Conservation (phyloP, 306 rosid genomes). For the Prunus armeniaca region DNA sequence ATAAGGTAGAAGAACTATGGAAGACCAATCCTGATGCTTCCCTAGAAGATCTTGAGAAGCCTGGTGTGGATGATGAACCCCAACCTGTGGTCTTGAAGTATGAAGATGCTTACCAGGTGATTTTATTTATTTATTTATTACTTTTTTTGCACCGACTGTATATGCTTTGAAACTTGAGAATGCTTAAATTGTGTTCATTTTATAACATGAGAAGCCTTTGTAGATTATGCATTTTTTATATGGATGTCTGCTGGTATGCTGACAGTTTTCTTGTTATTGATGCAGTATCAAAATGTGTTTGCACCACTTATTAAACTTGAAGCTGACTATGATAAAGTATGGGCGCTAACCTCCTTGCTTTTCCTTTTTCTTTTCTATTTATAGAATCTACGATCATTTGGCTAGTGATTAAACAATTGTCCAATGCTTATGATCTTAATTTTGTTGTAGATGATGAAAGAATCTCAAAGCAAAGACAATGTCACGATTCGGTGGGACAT, state of each 20-base stretch:
- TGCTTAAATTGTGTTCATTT: background rate
- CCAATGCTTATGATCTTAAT: conserved; percentile 19
- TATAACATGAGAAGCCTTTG: conserved; percentile 9
- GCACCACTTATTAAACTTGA: conserved; percentile 99
- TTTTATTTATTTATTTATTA: too few relatives aligned
- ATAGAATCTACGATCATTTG: background rate
- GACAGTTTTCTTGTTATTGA: conserved; percentile 23
- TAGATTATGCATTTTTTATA: background rate
- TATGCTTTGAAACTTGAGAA: conserved; percentile 1
- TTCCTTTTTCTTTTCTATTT: background rate
- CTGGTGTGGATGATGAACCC: conserved; percentile 99
- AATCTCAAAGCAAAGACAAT: conserved; percentile 98
- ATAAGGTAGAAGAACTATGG: conserved; percentile 98
- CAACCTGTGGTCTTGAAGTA: conserved; percentile 91
- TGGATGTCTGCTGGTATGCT: conserved; percentile 24
- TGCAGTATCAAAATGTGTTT: conserved; percentile 98
- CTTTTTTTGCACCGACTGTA: conserved; percentile 14
- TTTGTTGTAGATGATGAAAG: conserved; percentile 90
- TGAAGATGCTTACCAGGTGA: conserved; percentile 99
- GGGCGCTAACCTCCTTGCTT: background rate
- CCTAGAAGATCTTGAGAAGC: conserved; percentile 97
- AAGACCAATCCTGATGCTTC: conserved; percentile 98
- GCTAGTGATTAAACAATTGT: background rate
- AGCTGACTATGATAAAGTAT: conserved; percentile 98
- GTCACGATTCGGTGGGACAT: conserved; percentile 94